Percentiles rank a stretch among this genome's conserved stretches.
These are phyloP conservation scores for Apiotrichum gracile DNA, from an alignment of 1,284 basidiomycete species.

Conservation along the genomic window DNA sequence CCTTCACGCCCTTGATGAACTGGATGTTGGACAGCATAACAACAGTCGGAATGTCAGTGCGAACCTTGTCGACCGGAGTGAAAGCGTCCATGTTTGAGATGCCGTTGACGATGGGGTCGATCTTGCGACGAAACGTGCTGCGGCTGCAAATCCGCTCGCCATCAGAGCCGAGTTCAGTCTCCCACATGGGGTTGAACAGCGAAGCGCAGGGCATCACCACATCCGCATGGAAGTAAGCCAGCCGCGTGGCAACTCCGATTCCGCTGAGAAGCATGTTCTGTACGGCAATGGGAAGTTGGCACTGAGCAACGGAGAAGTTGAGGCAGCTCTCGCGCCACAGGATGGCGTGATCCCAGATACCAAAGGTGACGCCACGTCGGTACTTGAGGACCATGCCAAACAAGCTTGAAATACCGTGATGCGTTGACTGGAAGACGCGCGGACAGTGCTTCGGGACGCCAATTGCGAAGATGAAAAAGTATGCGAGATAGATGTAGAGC, in stretches of 20 bases:
- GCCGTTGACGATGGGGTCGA: slow-evolving; percentile 15
- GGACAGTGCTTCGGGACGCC: slow-evolving; percentile 9
- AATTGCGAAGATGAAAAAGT: slow-evolving; percentile 15
- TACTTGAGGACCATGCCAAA: slow-evolving; percentile 14
- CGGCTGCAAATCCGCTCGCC: slow-evolving; percentile 4
- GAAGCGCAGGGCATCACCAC: slow-evolving; percentile 10
- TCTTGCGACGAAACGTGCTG: slow-evolving; percentile 10
- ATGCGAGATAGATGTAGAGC: slow-evolving; percentile 9
- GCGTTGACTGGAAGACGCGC: slow-evolving; percentile 11
- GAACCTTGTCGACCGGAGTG: slow-evolving; percentile 10
- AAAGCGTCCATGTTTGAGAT: slow-evolving; percentile 13
- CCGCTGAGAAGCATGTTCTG: slow-evolving; percentile 10
- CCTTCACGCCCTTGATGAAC: slow-evolving; percentile 17
- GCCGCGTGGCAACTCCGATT: slow-evolving; percentile 8
- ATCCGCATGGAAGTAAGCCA: slow-evolving; percentile 12
- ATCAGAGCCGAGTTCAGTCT: slow-evolving; percentile 10
- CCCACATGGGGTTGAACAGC: slow-evolving; percentile 15
- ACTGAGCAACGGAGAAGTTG: slow-evolving; percentile 12
- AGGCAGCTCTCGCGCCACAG: slow-evolving; percentile 12
- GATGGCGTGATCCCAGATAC: slow-evolving; percentile 14
- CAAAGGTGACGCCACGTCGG: slow-evolving; percentile 10
- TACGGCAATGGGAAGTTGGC: slow-evolving; percentile 5
- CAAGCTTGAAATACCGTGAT: slow-evolving; percentile 7
- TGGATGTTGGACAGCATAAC: slow-evolving; percentile 15
- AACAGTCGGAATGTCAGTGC: slow-evolving; percentile 9